Evolutionary conservation across 1,139 yeast genomes (phyloP).

Genomic region (Lodderomyces metapsilosis): DNA sequence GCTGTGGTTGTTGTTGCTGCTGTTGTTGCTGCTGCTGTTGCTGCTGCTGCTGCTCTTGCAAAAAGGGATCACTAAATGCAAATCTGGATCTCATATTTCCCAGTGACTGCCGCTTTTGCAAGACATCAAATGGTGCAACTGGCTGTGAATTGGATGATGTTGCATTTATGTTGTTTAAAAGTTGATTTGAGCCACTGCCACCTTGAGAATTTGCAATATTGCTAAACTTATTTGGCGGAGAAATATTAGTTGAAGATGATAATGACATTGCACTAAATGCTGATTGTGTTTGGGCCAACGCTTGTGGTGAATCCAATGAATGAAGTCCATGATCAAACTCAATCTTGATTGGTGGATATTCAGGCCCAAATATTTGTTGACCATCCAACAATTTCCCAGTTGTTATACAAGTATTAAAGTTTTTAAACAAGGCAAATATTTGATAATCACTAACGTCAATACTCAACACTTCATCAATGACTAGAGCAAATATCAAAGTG

Average conservation of each 20-base stretch:
- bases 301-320: conserved; percentile 15
- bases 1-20: conserved; percentile 16
- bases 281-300: conserved; percentile 18
- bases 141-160: conserved; percentile 3
- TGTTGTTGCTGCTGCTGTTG: conserved; percentile 13
- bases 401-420: conserved; percentile 62
- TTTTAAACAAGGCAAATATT: conserved; percentile 64
- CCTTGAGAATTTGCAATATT: background rate
- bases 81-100: conserved; percentile 66
- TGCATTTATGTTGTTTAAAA: conserved; percentile 7
- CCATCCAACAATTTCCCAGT: conserved; percentile 71
- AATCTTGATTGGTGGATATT: conserved; percentile 51
- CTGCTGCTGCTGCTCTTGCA: conserved; percentile 19
- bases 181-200: conserved; percentile 12
- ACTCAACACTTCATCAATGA: conserved; percentile 61
- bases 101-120: conserved; percentile 49
- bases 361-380: conserved; percentile 62
- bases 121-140: conserved; percentile 11
- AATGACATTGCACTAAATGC: conserved; percentile 22
- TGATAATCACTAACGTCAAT: conserved; percentile 55
- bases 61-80: conserved; percentile 66
- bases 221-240: conserved; percentile 14
- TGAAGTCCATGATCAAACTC: conserved; percentile 26
- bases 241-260: conserved; percentile 17
- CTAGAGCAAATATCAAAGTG: conserved; percentile 72